Base-by-base conservation (phyloP, 1,284 basidiomycete species). In the Mycena citricolor region DNA sequence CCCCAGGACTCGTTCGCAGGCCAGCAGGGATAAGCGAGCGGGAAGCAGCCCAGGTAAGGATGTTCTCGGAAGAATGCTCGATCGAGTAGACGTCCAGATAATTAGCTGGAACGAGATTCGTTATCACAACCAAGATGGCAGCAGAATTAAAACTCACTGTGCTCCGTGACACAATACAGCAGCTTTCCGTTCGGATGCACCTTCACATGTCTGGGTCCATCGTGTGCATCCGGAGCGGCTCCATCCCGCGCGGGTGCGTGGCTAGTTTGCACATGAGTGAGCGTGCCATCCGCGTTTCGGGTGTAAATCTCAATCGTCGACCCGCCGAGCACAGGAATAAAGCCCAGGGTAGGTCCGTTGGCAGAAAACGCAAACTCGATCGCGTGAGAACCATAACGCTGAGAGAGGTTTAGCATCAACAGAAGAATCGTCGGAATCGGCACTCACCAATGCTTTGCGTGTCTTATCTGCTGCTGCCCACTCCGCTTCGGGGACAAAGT, bases 131-230 rank as follows among this genome's bases (percentile, higher is more conserved):
- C 12, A 40, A 25, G 21, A 21, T 11, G 22, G 19, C 32, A 30
- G n/a, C 19, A 29, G 28, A 19, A 25, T 22, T 20, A 13, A n/a
- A 19, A 60, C 71, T 47, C 47, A 73, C 71, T 65, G 38, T 77
- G 74, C 49, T 77, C 74, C 3, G 73, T 73, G 8, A 76, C 66
- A 38, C 65, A 70, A 49, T 77, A 76, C 4, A 76, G 54, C 0
- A 73, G 52, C 35, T 61, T 67, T 0, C 73, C 73, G 47, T 74
- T 74, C 0, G 73, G 72, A 49, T 75, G 73, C 1, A 76, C 51
- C 44, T 73, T 73, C 42, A 76, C 60, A 54, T 77, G 74, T 25
- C 74, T 60, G 3, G 74, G 73, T 1, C 73, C 74, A 42, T 76
- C 74, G 20, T 70, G 62, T 0, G 60, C 58, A 2, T 47, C 45